Percentiles rank a stretch among this genome's conserved stretches.
Evolutionary conservation across 345 rosid species (phyloP).

Genomic region (Hevea brasiliensis): DNA sequence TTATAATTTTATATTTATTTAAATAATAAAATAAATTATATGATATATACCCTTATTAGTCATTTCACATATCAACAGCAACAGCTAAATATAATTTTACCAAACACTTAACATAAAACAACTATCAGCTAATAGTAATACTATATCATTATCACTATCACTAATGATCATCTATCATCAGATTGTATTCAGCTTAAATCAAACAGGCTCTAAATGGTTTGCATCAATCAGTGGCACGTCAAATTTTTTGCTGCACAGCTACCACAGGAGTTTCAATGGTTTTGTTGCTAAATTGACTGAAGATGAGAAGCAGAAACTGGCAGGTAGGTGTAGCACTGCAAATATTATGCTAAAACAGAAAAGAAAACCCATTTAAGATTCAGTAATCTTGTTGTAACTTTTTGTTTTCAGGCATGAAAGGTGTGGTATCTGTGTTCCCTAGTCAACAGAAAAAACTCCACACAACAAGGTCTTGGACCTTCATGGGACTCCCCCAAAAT

Average conservation of each 20-base stretch:
- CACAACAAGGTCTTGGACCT: conserved; percentile 24
- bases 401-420: conserved; percentile 13
- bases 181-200: too few species aligned
- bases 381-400: too few species aligned
- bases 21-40: too few species aligned
- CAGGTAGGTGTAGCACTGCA: conserved; percentile 1
- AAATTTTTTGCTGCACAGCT: conserved; percentile 44
- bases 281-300: conserved; percentile 51
- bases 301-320: conserved; percentile 31
- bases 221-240: conserved; percentile 32
- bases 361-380: too few species aligned
- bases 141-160: too few species aligned
- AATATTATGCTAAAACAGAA: not conserved
- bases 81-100: too few species aligned
- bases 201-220: not conserved
- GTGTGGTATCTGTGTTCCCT: conserved; percentile 22
- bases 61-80: too few species aligned
- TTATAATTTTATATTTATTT: too few species aligned
- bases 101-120: too few species aligned
- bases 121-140: too few species aligned
- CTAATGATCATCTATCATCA: too few species aligned
- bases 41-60: too few species aligned
- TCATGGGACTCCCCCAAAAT: conserved; percentile 17
- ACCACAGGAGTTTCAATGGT: conserved; percentile 52
- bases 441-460: conserved; percentile 14